phyloP scores from a whole-genome alignment of 2,329 filamentous ascomycete species.

The Aspergillus viridinutans region DNA sequence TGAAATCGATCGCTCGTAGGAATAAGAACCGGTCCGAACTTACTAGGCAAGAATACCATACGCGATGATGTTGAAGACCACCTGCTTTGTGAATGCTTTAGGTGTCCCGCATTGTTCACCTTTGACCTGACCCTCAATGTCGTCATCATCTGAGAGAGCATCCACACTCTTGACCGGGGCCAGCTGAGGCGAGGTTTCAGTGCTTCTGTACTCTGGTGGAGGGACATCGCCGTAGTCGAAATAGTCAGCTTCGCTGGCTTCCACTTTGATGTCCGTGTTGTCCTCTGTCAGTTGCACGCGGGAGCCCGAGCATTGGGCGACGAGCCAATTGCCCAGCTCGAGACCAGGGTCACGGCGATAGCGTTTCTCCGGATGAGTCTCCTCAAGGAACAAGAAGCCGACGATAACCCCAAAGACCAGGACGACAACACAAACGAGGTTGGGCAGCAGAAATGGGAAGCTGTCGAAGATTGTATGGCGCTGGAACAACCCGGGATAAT shows the following conservation, averaged over 20 bases:
- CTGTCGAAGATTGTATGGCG: slow-evolving; percentile 73
- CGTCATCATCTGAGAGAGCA: slow-evolving; percentile 32
- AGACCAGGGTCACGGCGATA: slow-evolving; percentile 69
- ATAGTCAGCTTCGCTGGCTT: slow-evolving; percentile 33
- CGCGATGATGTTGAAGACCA: slow-evolving; percentile 80
- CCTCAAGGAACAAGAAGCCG: slow-evolving; percentile 83
- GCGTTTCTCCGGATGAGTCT: slow-evolving; percentile 85
- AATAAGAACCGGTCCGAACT: slow-evolving; percentile 41
- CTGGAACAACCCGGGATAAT: slow-evolving; percentile 70
- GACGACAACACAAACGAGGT: slow-evolving; percentile 80
- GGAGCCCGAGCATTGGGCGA: slow-evolving; percentile 32
- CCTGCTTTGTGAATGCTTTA: slow-evolving; percentile 75
- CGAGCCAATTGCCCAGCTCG: slow-evolving; percentile 70
- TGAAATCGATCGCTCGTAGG: slow-evolving; percentile 27
- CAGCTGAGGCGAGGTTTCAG: slow-evolving; percentile 51
- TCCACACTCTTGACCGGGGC: slow-evolving; percentile 28
- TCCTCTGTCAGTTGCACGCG: slow-evolving; percentile 24
- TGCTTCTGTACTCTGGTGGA: slow-evolving; percentile 64
- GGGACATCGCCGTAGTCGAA: slow-evolving; percentile 60
- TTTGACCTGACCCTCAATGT: slow-evolving; percentile 41
- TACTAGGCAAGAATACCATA: slow-evolving; percentile 94
- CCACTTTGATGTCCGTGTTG: slow-evolving; percentile 48
- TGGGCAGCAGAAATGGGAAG: slow-evolving; percentile 88
- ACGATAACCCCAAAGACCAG: slow-evolving; percentile 71
- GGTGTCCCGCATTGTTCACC: slow-evolving; percentile 40